Evolutionary conservation across 345 rosid species (phyloP), one percentile per base, ranked within the genome.

Genomic region (Eucalyptus lansdowneana): DNA sequence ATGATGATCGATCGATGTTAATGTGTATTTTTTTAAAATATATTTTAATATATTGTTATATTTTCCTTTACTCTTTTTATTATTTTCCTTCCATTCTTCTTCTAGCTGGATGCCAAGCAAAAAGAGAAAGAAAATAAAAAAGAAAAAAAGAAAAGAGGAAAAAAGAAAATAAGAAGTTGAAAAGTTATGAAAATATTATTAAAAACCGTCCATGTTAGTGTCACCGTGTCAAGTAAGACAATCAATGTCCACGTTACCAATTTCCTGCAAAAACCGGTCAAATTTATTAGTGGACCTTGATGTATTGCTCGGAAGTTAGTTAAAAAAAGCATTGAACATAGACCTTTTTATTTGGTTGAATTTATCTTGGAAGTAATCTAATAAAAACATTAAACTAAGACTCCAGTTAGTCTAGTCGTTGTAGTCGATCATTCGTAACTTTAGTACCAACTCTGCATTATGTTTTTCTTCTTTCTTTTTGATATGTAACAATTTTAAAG

Each of bases 141-240:
- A 17, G 3, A 0, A 53, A 53, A 53, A 53, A 53, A 19, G 1
- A 53, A 53, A 53, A 19, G 58, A 19, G 58, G 5, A 53, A 21
- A 53, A 19, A 53, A 8, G 19, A 53, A 19, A 19, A 53, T 53
- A 19, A 19, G 4, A 53, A 53, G 24, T 53, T 53, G 58, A 53
- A 53, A 53, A 53, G 5, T 53, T 4, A 19, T 53, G 58, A 53
- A 53, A 19, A 1, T 53, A 53, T 53, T 53, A 53, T 19, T 53
- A 53, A 19, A 53, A 53, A 53, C 8, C 1, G 1, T 53, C 0
- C 0, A 53, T 0, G 0, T 53, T 53, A 53, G 0, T 0, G 10
- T 19, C 2, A 7, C 5, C 5, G 1, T 21, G 58, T 4, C 25
- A 53, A 8, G 25, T 7, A 53, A 53, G 24, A 53, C 4, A 53